These are phyloP conservation scores for Pichia sp. DNA, from an alignment of 1,139 yeast species.

Conservation along the genomic window DNA sequence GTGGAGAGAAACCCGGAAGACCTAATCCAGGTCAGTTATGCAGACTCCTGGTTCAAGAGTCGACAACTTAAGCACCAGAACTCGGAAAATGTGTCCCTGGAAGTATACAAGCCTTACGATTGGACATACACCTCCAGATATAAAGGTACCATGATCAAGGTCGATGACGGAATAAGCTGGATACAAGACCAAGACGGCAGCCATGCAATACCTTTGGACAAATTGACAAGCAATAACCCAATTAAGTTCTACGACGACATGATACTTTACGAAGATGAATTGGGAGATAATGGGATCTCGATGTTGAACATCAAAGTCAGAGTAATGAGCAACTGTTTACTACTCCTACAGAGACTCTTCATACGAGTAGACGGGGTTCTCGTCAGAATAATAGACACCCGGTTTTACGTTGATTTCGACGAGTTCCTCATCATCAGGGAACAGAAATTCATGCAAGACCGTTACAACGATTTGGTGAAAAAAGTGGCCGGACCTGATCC, in stretches of 20 bases:
- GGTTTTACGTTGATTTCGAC: constrained; percentile 76
- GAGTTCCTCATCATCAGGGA: constrained; percentile 66
- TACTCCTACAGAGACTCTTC: constrained; percentile 72
- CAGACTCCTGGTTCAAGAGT: constrained; percentile 80
- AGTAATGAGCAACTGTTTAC: constrained; percentile 80
- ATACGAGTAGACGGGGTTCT: constrained; percentile 86
- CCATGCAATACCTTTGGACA: constrained; percentile 57
- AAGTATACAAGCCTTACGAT: constrained; percentile 77
- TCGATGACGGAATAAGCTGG: constrained; percentile 14
- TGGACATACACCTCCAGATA: constrained; percentile 93
- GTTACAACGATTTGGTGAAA: constrained; percentile 53
- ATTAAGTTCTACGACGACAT: constrained; percentile 86
- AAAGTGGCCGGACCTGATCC: constrained; percentile 50
- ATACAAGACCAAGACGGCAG: constrained; percentile 25
- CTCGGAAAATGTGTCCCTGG: constrained; percentile 37
- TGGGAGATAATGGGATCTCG: constrained; percentile 93
- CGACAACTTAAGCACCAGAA: constrained; percentile 40
- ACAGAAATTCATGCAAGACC: constrained; percentile 67
- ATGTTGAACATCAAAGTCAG: constrained; percentile 73
- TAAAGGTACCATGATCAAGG: constrained; percentile 48
- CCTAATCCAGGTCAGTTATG: constrained; percentile 70
- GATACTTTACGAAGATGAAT: constrained; percentile 85
- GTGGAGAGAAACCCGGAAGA: constrained; percentile 47
- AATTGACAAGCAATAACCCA: constrained; percentile 69
- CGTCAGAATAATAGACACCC: constrained; percentile 76